Evolutionary conservation across 2,329 filamentous ascomycete species (phyloP).

Genomic region (Cordyceps farinosa): DNA sequence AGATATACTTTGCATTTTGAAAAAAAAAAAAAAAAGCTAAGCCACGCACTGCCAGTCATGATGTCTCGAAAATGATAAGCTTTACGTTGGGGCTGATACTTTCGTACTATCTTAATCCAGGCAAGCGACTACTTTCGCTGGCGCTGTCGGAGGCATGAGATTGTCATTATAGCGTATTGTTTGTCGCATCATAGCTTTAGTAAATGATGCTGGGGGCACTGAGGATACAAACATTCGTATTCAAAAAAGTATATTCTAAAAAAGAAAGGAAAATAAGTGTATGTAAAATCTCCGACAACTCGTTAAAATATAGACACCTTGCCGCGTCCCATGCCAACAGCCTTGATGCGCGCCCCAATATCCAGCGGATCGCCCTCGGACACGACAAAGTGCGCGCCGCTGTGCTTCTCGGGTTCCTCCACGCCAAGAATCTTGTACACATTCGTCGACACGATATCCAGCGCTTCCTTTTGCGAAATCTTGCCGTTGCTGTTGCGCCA

Average conservation of each 20-base stretch:
- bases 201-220: no score
- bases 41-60: no score
- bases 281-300: background rate
- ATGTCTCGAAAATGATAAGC: no score
- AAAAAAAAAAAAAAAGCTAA: no score
- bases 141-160: no score
- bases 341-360: slow-evolving; percentile 53
- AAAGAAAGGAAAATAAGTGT: background rate
- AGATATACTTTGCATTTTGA: no score
- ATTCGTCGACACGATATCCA: slow-evolving; percentile 55
- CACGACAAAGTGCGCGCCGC: slow-evolving; percentile 53
- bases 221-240: background rate
- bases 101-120: no score
- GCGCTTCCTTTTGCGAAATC: slow-evolving; percentile 50
- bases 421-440: slow-evolving; percentile 56
- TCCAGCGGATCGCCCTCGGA: slow-evolving; percentile 62
- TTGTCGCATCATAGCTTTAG: no score
- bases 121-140: no score
- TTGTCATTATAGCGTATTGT: no score
- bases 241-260: background rate
- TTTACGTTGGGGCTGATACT: no score
- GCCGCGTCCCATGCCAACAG: slow-evolving; percentile 39
- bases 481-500: slow-evolving; percentile 52
- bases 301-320: slow-evolving; percentile 35
- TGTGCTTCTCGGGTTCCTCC: slow-evolving; percentile 27